phyloP scores from a whole-genome alignment of 2,329 filamentous ascomycete genomes.

The Ophiostoma ips region DNA sequence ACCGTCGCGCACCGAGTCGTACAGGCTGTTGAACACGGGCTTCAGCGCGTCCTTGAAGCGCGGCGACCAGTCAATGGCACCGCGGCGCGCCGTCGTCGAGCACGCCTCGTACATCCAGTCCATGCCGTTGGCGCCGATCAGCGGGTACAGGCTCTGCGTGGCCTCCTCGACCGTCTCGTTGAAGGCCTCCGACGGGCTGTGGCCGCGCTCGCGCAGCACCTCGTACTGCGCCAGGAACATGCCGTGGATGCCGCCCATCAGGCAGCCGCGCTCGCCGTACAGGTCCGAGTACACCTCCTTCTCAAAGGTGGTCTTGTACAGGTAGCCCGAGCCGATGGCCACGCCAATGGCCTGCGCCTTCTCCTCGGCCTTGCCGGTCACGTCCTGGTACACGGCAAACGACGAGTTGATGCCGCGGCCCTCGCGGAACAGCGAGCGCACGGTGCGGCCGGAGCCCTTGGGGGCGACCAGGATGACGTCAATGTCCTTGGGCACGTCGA shows the following conservation, averaged over 20 bases:
- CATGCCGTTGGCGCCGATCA: slow-evolving; percentile 97
- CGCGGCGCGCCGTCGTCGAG: slow-evolving; percentile 95
- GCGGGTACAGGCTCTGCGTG: slow-evolving; percentile 91
- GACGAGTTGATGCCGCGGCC: slow-evolving; percentile 99
- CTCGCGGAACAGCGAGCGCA: slow-evolving; percentile 97
- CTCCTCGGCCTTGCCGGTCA: slow-evolving; percentile 95
- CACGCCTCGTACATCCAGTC: slow-evolving; percentile 99
- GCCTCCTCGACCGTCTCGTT: slow-evolving; percentile 99
- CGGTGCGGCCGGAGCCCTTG: slow-evolving; percentile 97
- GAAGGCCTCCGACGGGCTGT: slow-evolving; percentile 96
- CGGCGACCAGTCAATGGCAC: slow-evolving; percentile 97
- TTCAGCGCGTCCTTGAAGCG: slow-evolving; percentile 97
- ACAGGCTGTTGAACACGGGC: slow-evolving; percentile 96
- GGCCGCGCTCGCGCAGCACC: slow-evolving; percentile 96
- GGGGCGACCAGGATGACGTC: slow-evolving; percentile 99
- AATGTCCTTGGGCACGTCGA: slow-evolving; percentile 88
- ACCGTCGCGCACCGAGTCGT: slow-evolving; percentile 82
- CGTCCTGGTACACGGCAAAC: slow-evolving; percentile 95
- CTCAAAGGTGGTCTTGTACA: slow-evolving; percentile 99
- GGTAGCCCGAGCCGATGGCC: slow-evolving; percentile 92
- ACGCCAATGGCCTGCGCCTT: slow-evolving; percentile 94
- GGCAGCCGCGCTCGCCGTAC: slow-evolving; percentile 98
- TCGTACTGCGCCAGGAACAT: slow-evolving; percentile 99
- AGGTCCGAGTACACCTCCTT: slow-evolving; percentile 99
- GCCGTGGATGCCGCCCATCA: slow-evolving; percentile 99